These are phyloP conservation scores for Phytophthora idaei DNA, from an alignment of 352 stramenopile genomes.

Conservation along the genomic window DNA sequence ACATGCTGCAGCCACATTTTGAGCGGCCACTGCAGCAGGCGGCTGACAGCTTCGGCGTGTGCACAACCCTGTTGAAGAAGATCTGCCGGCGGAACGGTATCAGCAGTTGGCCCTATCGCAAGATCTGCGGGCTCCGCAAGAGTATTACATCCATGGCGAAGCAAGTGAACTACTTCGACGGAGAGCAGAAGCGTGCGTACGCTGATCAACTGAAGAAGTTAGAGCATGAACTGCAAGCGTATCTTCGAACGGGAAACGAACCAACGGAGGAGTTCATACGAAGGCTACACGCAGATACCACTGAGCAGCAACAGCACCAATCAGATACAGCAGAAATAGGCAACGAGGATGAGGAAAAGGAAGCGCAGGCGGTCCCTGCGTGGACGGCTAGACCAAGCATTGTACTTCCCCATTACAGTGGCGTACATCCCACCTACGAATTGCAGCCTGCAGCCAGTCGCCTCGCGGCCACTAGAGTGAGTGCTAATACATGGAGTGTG, in stretches of 20 bases:
- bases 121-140: conserved; percentile 60
- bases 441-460: neutral
- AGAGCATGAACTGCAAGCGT: conserved; percentile 47
- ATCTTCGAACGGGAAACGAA: conserved; percentile 52
- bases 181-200: conserved; percentile 56
- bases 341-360: conserved; percentile 26
- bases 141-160: conserved; percentile 68
- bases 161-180: conserved; percentile 68
- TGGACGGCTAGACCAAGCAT: conserved; percentile 34
- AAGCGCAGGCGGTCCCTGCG: conserved; percentile 5
- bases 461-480: neutral
- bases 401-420: conserved; percentile 2
- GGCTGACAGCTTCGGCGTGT: conserved; percentile 61
- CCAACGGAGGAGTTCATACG: conserved; percentile 35
- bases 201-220: conserved; percentile 53
- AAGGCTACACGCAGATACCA: conserved; percentile 20
- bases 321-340: neutral
- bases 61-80: conserved; percentile 72
- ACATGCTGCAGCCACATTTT: conserved; percentile 65
- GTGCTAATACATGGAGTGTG: conserved; percentile 2
- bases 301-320: neutral
- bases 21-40: conserved; percentile 58
- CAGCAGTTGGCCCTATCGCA: conserved; percentile 63
- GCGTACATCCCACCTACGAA: conserved; percentile 1
- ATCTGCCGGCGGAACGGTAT: conserved; percentile 72